phyloP scores from a whole-genome alignment of 805 yeast species.

The Myxozyma monticola region DNA sequence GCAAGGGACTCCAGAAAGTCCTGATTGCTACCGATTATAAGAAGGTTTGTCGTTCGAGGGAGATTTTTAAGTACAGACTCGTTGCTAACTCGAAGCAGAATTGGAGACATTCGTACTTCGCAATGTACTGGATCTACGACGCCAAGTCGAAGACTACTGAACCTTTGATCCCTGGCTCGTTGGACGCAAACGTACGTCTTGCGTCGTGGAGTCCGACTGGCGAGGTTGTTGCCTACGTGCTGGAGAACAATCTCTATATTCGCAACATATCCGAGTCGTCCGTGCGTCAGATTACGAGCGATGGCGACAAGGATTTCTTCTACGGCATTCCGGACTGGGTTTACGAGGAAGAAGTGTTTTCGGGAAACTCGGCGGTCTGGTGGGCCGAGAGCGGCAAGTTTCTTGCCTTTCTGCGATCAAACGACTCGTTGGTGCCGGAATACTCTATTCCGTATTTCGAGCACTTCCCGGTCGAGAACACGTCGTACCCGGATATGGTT shows the following conservation, averaged over 20 bases:
- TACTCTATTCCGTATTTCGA: conserved; percentile 76
- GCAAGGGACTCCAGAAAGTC: conserved; percentile 41
- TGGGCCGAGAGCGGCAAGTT: conserved; percentile 79
- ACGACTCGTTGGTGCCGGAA: conserved; percentile 72
- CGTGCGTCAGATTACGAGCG: conserved; percentile 57
- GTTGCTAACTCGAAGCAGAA: conserved; percentile 34
- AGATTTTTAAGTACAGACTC: neutral
- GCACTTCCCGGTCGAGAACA: conserved; percentile 47
- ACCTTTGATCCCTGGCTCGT: conserved; percentile 36
- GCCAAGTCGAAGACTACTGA: conserved; percentile 41
- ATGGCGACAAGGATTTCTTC: conserved; percentile 66
- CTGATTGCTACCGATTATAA: conserved; percentile 54
- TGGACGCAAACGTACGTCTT: conserved; percentile 45
- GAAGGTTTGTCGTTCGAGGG: conserved; percentile 17
- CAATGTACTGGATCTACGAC: conserved; percentile 63
- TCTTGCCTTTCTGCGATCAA: conserved; percentile 63
- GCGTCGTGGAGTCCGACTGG: conserved; percentile 80
- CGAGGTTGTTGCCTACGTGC: conserved; percentile 60
- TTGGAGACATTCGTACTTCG: conserved; percentile 71
- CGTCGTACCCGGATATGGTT: conserved; percentile 60
- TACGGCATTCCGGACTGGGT: conserved; percentile 95
- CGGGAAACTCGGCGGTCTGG: conserved; percentile 72
- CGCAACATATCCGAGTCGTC: conserved; percentile 44
- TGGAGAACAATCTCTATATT: conserved; percentile 67
- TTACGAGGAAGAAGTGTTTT: conserved; percentile 85